Conservation (phyloP, 192 early-diverging fungal genomes). For the Coemansia sp. region DNA sequence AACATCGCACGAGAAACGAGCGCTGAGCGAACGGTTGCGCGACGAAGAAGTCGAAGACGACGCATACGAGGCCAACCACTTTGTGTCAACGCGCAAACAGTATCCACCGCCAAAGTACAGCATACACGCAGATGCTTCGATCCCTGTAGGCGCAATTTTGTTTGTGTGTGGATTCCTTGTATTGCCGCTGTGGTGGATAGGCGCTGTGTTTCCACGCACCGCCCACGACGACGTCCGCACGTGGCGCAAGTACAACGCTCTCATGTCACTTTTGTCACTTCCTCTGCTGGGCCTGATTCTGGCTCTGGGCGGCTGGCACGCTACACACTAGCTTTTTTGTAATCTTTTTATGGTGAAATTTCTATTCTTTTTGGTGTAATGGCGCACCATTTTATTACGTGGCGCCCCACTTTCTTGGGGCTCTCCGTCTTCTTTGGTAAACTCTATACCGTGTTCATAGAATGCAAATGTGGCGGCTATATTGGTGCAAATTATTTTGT, state of each 20-base stretch:
- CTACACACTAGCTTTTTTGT: conserved; percentile 25
- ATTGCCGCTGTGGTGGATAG: conserved; percentile 55
- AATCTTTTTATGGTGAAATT: conserved; percentile 1
- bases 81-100: conserved; percentile 36
- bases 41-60: conserved; percentile 52
- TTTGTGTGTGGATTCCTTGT: conserved; percentile 48
- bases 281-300: conserved; percentile 50
- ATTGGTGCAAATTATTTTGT: not conserved
- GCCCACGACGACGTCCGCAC: conserved; percentile 22
- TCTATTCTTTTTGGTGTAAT: not conserved
- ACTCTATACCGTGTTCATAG: not conserved
- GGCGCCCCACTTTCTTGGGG: not conserved
- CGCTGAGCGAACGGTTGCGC: conserved; percentile 34
- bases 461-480: not conserved
- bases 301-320: conserved; percentile 54
- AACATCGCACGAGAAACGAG: conserved; percentile 1
- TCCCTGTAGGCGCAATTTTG: conserved; percentile 41
- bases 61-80: conserved; percentile 46
- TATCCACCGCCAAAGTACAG: conserved; percentile 44
- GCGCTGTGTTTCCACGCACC: conserved; percentile 40
- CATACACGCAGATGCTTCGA: conserved; percentile 12
- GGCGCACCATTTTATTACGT: not conserved
- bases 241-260: conserved; percentile 56
- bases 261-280: conserved; percentile 53
- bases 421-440: not conserved